Evolutionary conservation across 2,329 filamentous ascomycete genomes (phyloP).

Genomic region (Ophiocordyceps camponoti-saundersi): DNA sequence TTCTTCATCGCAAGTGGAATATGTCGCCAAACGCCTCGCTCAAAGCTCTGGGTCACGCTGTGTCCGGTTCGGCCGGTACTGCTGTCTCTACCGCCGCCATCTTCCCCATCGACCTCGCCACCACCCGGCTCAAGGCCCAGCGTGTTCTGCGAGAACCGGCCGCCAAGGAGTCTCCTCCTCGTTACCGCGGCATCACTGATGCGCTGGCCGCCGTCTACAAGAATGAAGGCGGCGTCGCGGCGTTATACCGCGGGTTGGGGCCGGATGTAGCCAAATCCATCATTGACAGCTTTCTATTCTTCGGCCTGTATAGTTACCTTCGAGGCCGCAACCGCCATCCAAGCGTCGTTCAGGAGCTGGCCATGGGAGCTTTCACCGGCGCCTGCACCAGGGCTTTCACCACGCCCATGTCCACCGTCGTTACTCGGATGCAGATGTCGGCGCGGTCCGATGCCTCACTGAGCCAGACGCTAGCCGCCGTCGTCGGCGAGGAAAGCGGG

Average conservation of each 20-base stretch:
- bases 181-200: constrained; percentile 51
- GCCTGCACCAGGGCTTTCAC: constrained; percentile 61
- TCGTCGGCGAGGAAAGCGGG: constrained; percentile 48
- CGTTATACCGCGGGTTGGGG: constrained; percentile 51
- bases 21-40: constrained; percentile 26
- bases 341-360: constrained; percentile 53
- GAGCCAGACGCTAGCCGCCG: constrained; percentile 42
- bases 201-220: constrained; percentile 54
- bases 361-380: constrained; percentile 56
- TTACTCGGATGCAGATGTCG: constrained; percentile 65
- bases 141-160: constrained; percentile 28
- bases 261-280: constrained; percentile 51
- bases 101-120: constrained; percentile 69
- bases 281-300: constrained; percentile 71
- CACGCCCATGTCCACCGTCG: constrained; percentile 66
- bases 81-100: constrained; percentile 62
- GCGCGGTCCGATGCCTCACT: constrained; percentile 23
- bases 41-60: constrained; percentile 64
- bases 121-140: constrained; percentile 70
- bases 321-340: constrained; percentile 26
- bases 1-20: neutral
- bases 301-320: constrained; percentile 55
- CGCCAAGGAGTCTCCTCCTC: constrained; percentile 4
- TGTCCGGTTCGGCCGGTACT: constrained; percentile 63
- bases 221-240: constrained; percentile 49